Evolutionary conservation across 129 eudicot genomes (phyloP).

Genomic region (carrot (Daucus carota)): DH1_v3.0 NC_030387.2:37503001-37503500

Average conservation of each 20-base stretch:
- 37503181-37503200: not conserved
- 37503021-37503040: too few relatives aligned
- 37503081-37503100: not conserved
- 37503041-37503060: too few relatives aligned
- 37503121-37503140: too few relatives aligned
- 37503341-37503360: too few relatives aligned
- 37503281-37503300: not conserved
- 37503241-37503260: too few relatives aligned
- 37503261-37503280: not conserved
- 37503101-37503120: too few relatives aligned
- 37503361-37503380: not conserved
- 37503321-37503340: too few relatives aligned
- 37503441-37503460: not conserved
- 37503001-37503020: not conserved
- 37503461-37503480: constrained; percentile 7
- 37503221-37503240: not conserved
- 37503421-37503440: not conserved
- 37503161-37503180: not conserved
- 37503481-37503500: constrained; percentile 4
- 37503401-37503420: not conserved
- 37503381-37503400: constrained; percentile 6
- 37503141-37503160: not conserved
- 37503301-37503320: too few relatives aligned
- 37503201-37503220: not conserved
- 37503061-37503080: too few relatives aligned